Evolutionary conservation across 2,329 filamentous ascomycete genomes (phyloP).

Genomic region (Magnaporthiopsis incrustans): DNA sequence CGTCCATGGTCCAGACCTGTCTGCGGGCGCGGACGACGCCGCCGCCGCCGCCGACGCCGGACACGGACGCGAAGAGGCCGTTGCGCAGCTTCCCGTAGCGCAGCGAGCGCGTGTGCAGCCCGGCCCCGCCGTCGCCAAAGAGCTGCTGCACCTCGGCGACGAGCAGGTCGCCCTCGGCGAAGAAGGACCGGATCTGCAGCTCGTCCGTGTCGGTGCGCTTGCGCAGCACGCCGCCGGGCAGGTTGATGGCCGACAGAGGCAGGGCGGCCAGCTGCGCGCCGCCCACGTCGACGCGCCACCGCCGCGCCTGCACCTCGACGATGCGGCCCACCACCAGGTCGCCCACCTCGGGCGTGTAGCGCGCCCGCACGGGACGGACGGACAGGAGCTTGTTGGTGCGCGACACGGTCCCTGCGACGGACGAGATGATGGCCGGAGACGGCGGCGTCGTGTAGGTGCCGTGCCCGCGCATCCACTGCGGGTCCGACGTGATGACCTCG

Average conservation of each 20-base stretch:
- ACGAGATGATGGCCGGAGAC: constrained; percentile 69
- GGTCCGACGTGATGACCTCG: constrained; percentile 77
- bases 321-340: constrained; percentile 92
- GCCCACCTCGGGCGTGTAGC: constrained; percentile 93
- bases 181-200: constrained; percentile 94
- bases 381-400: constrained; percentile 97
- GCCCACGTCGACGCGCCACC: constrained; percentile 93
- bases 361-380: constrained; percentile 79
- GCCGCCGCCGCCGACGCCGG: constrained; percentile 66
- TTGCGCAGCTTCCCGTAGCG: constrained; percentile 96
- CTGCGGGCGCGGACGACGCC: constrained; percentile 77
- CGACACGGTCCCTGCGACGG: constrained; percentile 80
- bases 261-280: constrained; percentile 78
- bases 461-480: constrained; percentile 98
- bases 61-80: constrained; percentile 77
- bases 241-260: constrained; percentile 82
- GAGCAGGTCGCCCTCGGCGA: constrained; percentile 86
- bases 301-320: constrained; percentile 83
- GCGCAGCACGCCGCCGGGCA: constrained; percentile 86
- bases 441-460: constrained; percentile 69
- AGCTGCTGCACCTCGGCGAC: constrained; percentile 92
- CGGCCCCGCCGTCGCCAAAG: constrained; percentile 76
- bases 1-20: constrained; percentile 78
- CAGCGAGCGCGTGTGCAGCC: constrained; percentile 79
- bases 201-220: constrained; percentile 93